phyloP scores from a whole-genome alignment of 441 rosid species.

The Gossypium schwendimanii region DNA sequence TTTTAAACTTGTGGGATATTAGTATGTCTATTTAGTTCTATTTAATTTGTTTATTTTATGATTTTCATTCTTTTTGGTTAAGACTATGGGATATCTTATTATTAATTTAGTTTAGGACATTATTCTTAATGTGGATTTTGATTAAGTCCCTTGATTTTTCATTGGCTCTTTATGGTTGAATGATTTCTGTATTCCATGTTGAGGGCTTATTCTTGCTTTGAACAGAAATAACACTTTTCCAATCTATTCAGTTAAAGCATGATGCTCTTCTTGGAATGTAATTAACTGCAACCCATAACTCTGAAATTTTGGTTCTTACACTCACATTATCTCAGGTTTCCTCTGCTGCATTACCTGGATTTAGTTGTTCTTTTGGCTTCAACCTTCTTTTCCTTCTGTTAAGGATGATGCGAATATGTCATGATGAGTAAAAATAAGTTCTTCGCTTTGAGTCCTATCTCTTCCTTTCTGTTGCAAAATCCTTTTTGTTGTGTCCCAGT shows the following conservation, averaged over 20 bases:
- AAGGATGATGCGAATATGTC: background rate
- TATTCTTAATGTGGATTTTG: background rate
- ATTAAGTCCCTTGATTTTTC: background rate
- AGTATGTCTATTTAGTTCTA: background rate
- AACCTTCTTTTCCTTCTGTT: background rate
- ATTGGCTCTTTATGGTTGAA: background rate
- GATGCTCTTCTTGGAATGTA: background rate
- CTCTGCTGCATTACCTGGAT: background rate
- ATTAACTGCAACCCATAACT: background rate
- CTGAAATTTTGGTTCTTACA: background rate
- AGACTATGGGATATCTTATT: background rate
- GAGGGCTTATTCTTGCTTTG: background rate
- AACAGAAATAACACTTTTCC: background rate
- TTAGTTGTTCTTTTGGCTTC: background rate
- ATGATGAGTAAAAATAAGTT: background rate
- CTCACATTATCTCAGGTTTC: background rate
- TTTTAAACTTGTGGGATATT: background rate
- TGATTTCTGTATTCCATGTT: background rate
- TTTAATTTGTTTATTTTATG: too few species aligned
- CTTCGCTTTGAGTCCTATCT: background rate
- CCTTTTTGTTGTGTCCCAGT: background rate
- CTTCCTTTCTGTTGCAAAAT: background rate
- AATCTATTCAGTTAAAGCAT: background rate
- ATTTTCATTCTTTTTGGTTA: background rate
- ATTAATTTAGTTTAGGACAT: background rate